Percentiles rank a stretch among this genome's conserved stretches.
phyloP scores from a whole-genome alignment of 805 yeast species.

The Peterozyma xylosa region DNA sequence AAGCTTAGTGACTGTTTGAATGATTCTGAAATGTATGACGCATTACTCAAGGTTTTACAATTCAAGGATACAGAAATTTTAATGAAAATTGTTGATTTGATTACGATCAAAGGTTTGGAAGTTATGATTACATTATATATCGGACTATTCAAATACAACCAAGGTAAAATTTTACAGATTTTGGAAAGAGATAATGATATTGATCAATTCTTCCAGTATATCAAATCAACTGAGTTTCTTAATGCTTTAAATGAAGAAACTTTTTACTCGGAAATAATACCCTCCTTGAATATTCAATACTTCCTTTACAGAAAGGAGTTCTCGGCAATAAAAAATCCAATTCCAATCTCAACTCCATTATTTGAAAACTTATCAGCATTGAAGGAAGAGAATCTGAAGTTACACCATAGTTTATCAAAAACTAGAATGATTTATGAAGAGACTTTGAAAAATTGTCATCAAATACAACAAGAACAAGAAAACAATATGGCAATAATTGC shows the following conservation, averaged over 20 bases:
- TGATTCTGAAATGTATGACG: not conserved
- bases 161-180: not conserved
- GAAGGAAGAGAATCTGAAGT: not conserved
- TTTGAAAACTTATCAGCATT: not conserved
- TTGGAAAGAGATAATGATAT: not conserved
- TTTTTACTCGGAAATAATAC: not conserved
- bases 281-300: not conserved
- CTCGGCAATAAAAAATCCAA: not conserved
- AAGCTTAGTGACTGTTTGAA: not conserved
- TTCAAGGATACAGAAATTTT: not conserved
- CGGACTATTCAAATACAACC: not conserved
- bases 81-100: slow-evolving; percentile 1
- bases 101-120: slow-evolving; percentile 6
- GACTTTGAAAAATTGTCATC: slow-evolving; percentile 22
- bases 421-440: slow-evolving; percentile 15
- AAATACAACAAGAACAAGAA: slow-evolving; percentile 23
- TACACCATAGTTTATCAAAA: too few species aligned
- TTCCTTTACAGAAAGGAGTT: slow-evolving; percentile 5
- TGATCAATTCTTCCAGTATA: not conserved
- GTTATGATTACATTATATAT: not conserved
- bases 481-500: slow-evolving; percentile 16
- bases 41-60: not conserved
- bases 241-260: not conserved
- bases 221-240: not conserved
- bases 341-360: too few species aligned